These are phyloP conservation scores for Chlorella sp. DNA, from an alignment of 139 green algal genomes.

Conservation along the genomic window DNA sequence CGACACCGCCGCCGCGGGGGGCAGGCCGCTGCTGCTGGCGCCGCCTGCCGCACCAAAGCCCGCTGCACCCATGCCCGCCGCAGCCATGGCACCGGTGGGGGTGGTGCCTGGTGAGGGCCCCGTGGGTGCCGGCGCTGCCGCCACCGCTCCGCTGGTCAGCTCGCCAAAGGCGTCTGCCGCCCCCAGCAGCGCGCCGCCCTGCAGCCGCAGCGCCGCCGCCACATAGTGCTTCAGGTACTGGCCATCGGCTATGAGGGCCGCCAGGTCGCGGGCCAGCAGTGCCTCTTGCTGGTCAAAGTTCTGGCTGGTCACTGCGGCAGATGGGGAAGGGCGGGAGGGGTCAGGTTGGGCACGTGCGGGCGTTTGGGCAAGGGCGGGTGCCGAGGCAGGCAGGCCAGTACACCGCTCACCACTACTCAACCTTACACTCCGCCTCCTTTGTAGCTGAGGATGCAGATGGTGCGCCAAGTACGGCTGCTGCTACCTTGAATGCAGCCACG, in stretches of 20 bases:
- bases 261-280: slow-evolving; percentile 35
- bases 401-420: too few relatives aligned
- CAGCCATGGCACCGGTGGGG: neutral
- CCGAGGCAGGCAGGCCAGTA: too few relatives aligned
- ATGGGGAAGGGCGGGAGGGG: neutral
- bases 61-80: neutral
- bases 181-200: slow-evolving; percentile 33
- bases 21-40: neutral
- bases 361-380: too few relatives aligned
- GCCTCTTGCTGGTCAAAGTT: slow-evolving; percentile 77
- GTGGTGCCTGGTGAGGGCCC: neutral
- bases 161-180: slow-evolving; percentile 21
- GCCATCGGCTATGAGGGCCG: slow-evolving; percentile 40
- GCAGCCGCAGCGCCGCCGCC: slow-evolving; percentile 32
- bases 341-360: too few relatives aligned
- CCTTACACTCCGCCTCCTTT: too few relatives aligned
- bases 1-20: neutral
- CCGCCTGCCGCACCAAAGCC: slow-evolving; percentile 2
- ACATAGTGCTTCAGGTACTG: slow-evolving; percentile 44
- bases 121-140: neutral
- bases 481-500: too few relatives aligned
- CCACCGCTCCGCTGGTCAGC: neutral
- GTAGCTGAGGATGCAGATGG: too few relatives aligned
- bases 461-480: too few relatives aligned
- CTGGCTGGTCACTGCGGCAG: slow-evolving; percentile 54